Evolutionary conservation across 2,329 filamentous ascomycete genomes (phyloP).

Genomic region (Xylariomycetidae sp.): DNA sequence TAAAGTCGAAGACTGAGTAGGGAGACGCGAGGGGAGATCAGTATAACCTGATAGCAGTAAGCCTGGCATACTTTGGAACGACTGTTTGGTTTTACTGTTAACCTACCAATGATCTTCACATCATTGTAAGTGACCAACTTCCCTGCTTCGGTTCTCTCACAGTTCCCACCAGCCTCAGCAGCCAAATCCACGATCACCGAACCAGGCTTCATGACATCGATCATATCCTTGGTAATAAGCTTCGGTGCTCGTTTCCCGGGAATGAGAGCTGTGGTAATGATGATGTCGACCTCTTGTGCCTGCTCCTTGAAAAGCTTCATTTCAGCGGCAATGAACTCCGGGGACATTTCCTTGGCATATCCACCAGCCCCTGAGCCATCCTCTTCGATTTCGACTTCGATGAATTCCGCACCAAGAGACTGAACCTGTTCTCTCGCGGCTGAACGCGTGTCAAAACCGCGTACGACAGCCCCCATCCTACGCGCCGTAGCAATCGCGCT

Average conservation of each 20-base stretch:
- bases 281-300: constrained; percentile 82
- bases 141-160: constrained; percentile 73
- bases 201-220: constrained; percentile 83
- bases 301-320: constrained; percentile 91
- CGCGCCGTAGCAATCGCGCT: constrained; percentile 85
- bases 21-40: constrained; percentile 78
- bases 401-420: constrained; percentile 83
- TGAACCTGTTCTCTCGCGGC: constrained; percentile 86
- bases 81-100: no score
- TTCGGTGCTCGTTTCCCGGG: constrained; percentile 79
- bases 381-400: constrained; percentile 81
- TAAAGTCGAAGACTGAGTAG: constrained; percentile 82
- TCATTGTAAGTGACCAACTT: constrained; percentile 67
- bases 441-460: constrained; percentile 87
- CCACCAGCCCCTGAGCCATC: constrained; percentile 80
- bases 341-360: constrained; percentile 92
- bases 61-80: no score
- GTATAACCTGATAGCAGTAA: constrained; percentile 74
- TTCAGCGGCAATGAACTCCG: constrained; percentile 87
- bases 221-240: constrained; percentile 75
- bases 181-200: constrained; percentile 86
- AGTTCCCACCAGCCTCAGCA: constrained; percentile 84
- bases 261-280: constrained; percentile 89
- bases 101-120: constrained; percentile 75
- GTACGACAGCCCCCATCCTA: constrained; percentile 81